Percentiles rank a stretch among this genome's conserved stretches.
Evolutionary conservation across 768 basidiomycete species (phyloP).

Genomic region (Hericium erinaceus): DNA sequence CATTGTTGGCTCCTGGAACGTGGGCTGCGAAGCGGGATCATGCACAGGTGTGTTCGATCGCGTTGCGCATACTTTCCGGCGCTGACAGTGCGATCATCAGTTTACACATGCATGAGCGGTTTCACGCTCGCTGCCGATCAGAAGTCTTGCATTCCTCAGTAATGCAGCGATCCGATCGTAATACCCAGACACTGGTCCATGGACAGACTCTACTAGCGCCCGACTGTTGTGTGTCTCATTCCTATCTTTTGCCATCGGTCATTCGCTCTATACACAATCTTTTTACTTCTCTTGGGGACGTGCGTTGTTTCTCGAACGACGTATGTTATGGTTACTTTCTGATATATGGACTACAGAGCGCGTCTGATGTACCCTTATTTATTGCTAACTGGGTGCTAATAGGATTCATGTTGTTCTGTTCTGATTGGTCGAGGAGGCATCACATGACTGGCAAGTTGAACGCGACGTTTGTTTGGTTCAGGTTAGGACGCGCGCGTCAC

Average conservation of each 20-base stretch:
- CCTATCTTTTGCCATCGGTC: background rate
- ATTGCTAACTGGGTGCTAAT: background rate
- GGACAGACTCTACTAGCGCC: background rate
- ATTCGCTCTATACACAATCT: background rate
- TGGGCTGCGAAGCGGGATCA: slow-evolving; percentile 51
- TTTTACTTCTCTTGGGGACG: background rate
- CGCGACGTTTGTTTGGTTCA: slow-evolving; percentile 9
- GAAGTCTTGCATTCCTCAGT: slow-evolving; percentile 32
- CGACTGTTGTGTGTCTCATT: background rate
- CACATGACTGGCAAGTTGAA: slow-evolving; percentile 5
- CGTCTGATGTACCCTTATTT: background rate
- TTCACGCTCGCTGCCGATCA: slow-evolving; percentile 35
- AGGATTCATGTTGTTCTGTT: background rate
- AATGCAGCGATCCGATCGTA: slow-evolving; percentile 5
- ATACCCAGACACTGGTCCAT: background rate
- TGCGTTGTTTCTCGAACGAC: background rate
- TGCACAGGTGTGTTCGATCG: slow-evolving; percentile 39
- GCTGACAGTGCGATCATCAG: slow-evolving; percentile 19
- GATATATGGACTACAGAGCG: too few species aligned
- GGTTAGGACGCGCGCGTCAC: background rate
- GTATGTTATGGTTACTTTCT: background rate
- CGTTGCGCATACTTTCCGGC: slow-evolving; percentile 1
- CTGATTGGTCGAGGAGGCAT: background rate
- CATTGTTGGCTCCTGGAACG: slow-evolving; percentile 57
- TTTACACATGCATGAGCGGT: slow-evolving; percentile 42